These are phyloP conservation scores for Pistacia integerrima DNA, from an alignment of 345 rosid genomes.

Conservation along the genomic window DNA sequence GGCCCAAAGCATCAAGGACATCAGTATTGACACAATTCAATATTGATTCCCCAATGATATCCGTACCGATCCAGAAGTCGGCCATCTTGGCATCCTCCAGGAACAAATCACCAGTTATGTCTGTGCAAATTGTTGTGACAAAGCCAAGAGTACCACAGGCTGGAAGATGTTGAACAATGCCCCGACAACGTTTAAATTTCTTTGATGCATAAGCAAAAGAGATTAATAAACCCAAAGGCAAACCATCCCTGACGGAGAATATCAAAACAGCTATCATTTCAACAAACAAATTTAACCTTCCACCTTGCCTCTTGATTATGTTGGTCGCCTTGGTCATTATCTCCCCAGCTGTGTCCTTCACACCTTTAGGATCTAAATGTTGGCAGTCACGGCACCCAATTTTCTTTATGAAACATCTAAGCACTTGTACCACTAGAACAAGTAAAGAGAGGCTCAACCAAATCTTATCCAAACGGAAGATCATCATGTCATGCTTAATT, in stretches of 20 bases:
- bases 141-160: background rate
- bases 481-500: background rate
- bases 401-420: background rate
- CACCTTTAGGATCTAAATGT: background rate
- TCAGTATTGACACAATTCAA: background rate
- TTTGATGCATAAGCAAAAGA: background rate
- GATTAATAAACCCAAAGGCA: background rate
- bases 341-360: background rate
- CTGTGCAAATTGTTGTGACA: background rate
- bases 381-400: background rate
- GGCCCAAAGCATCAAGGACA: background rate
- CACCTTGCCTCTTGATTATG: background rate
- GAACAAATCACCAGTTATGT: background rate
- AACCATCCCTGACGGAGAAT: background rate
- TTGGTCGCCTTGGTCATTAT: too few species aligned
- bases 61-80: background rate
- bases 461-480: background rate
- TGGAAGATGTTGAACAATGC: background rate
- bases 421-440: background rate
- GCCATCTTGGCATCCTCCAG: background rate
- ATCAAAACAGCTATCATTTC: conserved; percentile 3
- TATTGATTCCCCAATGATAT: background rate
- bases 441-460: background rate
- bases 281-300: background rate
- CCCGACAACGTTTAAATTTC: background rate